Evolutionary conservation across 2,329 filamentous ascomycete species (phyloP).

Genomic region (Botrytis cinerea): DNA sequence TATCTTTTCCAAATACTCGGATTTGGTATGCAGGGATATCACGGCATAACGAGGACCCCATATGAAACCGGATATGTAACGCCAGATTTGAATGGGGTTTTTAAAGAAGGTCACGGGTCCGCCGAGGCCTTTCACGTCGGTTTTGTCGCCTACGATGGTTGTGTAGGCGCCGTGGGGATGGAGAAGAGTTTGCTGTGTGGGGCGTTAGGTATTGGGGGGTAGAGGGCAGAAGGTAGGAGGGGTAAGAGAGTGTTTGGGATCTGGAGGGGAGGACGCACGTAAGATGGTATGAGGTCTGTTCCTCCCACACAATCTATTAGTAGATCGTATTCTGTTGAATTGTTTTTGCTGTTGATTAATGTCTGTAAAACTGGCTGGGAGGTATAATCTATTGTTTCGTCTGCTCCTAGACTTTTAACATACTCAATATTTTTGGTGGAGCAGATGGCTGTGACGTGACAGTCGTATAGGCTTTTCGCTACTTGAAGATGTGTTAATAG

Average conservation of each 20-base stretch:
- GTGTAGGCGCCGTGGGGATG: conserved; percentile 37
- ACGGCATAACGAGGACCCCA: conserved; percentile 39
- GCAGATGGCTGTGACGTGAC: conserved; percentile 40
- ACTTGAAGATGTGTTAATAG: conserved; percentile 29
- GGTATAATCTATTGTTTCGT: conserved; percentile 39
- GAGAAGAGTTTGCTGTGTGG: conserved; percentile 32
- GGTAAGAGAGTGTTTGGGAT: conserved; percentile 1
- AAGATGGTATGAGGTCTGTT: conserved; percentile 33
- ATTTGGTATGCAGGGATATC: conserved; percentile 26
- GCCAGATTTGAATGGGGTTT: conserved; percentile 33
- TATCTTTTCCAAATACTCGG: conserved; percentile 23
- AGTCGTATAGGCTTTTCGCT: conserved; percentile 36
- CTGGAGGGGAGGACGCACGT: conserved; percentile 28
- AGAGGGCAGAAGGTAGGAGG: not conserved
- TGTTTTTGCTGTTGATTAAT: conserved; percentile 26
- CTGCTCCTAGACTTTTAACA: conserved; percentile 35
- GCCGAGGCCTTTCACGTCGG: conserved; percentile 32
- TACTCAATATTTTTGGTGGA: conserved; percentile 36
- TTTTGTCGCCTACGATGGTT: conserved; percentile 41
- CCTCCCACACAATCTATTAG: conserved; percentile 45
- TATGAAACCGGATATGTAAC: conserved; percentile 38
- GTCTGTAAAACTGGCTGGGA: conserved; percentile 29
- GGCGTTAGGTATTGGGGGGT: not conserved
- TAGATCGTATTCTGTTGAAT: conserved; percentile 30
- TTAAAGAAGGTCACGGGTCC: conserved; percentile 39